These are phyloP conservation scores for Sugiyamaella valdiviana DNA, from an alignment of 805 yeast genomes.

Conservation along the genomic window DNA sequence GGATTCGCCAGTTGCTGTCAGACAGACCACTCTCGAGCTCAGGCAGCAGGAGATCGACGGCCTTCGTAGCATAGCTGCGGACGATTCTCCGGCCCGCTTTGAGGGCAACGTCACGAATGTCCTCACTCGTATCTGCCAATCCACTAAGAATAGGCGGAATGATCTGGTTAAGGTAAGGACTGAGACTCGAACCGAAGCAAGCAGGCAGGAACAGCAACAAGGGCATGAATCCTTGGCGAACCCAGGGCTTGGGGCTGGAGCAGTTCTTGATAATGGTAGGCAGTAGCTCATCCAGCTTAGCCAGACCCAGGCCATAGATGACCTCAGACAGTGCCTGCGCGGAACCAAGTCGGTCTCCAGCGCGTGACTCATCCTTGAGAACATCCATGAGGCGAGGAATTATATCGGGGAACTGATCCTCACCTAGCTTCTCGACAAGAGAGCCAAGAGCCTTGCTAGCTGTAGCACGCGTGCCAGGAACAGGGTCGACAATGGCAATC, in stretches of 20 bases:
- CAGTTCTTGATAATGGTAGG: slow-evolving; percentile 76
- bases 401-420: slow-evolving; percentile 87
- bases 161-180: slow-evolving; percentile 78
- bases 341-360: slow-evolving; percentile 92
- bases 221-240: slow-evolving; percentile 92
- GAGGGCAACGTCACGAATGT: slow-evolving; percentile 79
- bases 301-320: slow-evolving; percentile 81
- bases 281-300: slow-evolving; percentile 80
- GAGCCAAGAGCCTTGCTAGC: slow-evolving; percentile 97
- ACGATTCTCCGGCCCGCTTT: slow-evolving; percentile 91
- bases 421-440: slow-evolving; percentile 92
- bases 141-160: slow-evolving; percentile 92
- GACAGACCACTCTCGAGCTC: slow-evolving; percentile 87
- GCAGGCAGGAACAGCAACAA: slow-evolving; percentile 84
- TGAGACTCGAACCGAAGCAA: slow-evolving; percentile 84
- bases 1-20: slow-evolving; percentile 75
- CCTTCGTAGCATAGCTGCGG: slow-evolving; percentile 82
- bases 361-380: slow-evolving; percentile 65
- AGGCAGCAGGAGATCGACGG: slow-evolving; percentile 88
- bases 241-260: slow-evolving; percentile 54
- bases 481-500: slow-evolving; percentile 96
- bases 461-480: slow-evolving; percentile 92
- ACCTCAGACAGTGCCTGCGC: slow-evolving; percentile 97
- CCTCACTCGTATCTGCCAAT: slow-evolving; percentile 83
- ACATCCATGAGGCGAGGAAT: slow-evolving; percentile 74